Percentiles rank a stretch among this genome's conserved stretches.
phyloP scores from a whole-genome alignment of 176 grass and related monocot genomes.

The Oryza longistaminata region DNA sequence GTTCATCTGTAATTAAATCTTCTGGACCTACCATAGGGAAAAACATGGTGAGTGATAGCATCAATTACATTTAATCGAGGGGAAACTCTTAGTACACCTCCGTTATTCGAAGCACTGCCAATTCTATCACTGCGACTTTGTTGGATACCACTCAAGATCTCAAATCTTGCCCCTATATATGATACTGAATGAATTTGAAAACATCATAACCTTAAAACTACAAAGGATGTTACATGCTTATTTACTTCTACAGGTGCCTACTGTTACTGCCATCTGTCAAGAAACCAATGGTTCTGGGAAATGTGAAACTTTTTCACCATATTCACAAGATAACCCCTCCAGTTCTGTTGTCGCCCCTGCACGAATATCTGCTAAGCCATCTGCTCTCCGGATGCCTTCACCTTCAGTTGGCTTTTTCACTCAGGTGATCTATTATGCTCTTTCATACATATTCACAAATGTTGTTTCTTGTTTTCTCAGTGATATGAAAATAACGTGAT shows the following conservation, averaged over 20 bases:
- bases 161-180: not conserved
- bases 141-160: not conserved
- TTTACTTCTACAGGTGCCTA: conserved; percentile 48
- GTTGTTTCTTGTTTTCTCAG: too few relatives aligned
- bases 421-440: too few relatives aligned
- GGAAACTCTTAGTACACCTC: not conserved
- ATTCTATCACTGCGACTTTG: not conserved
- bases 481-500: too few relatives aligned
- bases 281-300: too few relatives aligned
- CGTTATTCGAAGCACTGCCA: not conserved
- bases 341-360: too few relatives aligned
- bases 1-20: conserved; percentile 41
- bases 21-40: conserved; percentile 38
- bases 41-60: conserved; percentile 47
- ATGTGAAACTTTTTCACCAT: too few relatives aligned
- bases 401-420: too few relatives aligned
- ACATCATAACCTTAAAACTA: not conserved
- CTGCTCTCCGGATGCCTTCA: too few relatives aligned
- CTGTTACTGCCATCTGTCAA: not conserved
- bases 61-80: not conserved
- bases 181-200: not conserved
- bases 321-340: too few relatives aligned
- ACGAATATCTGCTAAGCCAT: too few relatives aligned
- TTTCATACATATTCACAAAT: too few relatives aligned
- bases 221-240: not conserved